Evolutionary conservation across 2,329 filamentous ascomycete species (phyloP), one percentile per base, ranked within the genome.

Genomic region (Pyrenochaeta sp.): DNA sequence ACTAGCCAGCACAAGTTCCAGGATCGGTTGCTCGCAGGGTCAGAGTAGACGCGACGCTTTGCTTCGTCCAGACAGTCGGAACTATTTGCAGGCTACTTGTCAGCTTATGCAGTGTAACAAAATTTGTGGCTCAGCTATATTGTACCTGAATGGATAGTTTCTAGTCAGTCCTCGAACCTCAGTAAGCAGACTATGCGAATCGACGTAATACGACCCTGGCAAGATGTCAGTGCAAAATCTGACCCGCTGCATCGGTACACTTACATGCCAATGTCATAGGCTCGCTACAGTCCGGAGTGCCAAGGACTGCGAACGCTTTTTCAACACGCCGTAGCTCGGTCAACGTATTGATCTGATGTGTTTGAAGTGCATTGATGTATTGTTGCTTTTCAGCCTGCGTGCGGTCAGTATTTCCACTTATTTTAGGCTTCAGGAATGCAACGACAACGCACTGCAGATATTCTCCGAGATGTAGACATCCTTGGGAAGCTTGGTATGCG

Each of bases 1-100:
- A 89, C 86, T 40, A 92, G 77, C 89, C 89, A 92, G 36, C 87
- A 89, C 63, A 89, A 80, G 68, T 92, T 92, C 89, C 90, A 92
- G 69, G 88, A 91, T 20, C 86, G 82, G 63, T 86, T 87, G 59
- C 86, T 89, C 15, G 82, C 77, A 0, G 87, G 87, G 58, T 91
- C 89, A 23, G 77, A 78, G 49, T 83, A 80, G 2, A 92, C 89
- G 18, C 87, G 79, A 49, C 78, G 75, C 64, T 88, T 87, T 0
- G 89, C 89, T 66, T 90, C 87, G 44, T 84, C 81, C 1, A 91
- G 71, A 30, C 88, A 81, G 43, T 87, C 85, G 11, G 83, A 85
- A 60, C 84, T 85, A 45, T 44, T 37, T n/a, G 27, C 17, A 15
- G 18, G 12, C 23, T 4, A 32, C n/a, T 12, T 31, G 35, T 35